Percentiles rank a stretch among this genome's conserved stretches.
These are phyloP conservation scores for Leccinellum rugosiceps DNA, from an alignment of 768 basidiomycete genomes.

Conservation along the genomic window DNA sequence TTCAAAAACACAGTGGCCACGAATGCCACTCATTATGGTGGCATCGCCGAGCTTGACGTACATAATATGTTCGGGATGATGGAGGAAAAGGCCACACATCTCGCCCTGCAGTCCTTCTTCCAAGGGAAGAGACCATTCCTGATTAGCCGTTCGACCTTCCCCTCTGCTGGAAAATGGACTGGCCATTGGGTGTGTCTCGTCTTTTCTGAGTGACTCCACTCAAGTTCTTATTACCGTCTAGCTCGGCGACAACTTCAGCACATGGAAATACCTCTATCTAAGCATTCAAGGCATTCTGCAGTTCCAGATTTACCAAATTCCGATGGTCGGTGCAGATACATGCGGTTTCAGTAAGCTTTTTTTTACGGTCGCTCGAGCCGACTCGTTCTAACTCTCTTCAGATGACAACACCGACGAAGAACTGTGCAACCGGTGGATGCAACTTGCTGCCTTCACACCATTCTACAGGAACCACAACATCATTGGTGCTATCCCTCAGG, in stretches of 20 bases:
- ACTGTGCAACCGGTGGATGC: slow-evolving; percentile 84
- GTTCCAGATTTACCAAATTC: slow-evolving; percentile 84
- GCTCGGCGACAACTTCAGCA: slow-evolving; percentile 76
- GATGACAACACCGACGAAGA: slow-evolving; percentile 72
- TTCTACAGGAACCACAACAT: slow-evolving; percentile 82
- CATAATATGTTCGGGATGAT: slow-evolving; percentile 73
- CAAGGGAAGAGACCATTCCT: slow-evolving; percentile 67
- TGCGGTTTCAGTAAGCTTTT: slow-evolving; percentile 29
- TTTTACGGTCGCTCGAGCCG: not conserved
- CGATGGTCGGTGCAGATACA: slow-evolving; percentile 81
- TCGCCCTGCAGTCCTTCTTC: slow-evolving; percentile 50
- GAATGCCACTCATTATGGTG: slow-evolving; percentile 67
- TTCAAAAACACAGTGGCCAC: slow-evolving; percentile 59
- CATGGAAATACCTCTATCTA: slow-evolving; percentile 68
- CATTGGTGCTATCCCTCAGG: slow-evolving; percentile 64
- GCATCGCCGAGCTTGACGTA: slow-evolving; percentile 61
- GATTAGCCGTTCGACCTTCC: slow-evolving; percentile 68
- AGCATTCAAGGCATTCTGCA: slow-evolving; percentile 78
- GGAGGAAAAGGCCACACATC: slow-evolving; percentile 65
- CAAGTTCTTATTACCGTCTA: slow-evolving; percentile 18
- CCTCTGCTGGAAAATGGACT: slow-evolving; percentile 65
- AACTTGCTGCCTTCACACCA: slow-evolving; percentile 76
- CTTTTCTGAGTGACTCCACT: not conserved
- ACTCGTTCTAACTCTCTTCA: slow-evolving; percentile 4
- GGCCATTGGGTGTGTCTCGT: slow-evolving; percentile 58